Percentiles rank a stretch among this genome's conserved stretches.
These are phyloP conservation scores for Metschnikowia shivogae DNA, from an alignment of 805 yeast species.

Conservation along the genomic window DNA sequence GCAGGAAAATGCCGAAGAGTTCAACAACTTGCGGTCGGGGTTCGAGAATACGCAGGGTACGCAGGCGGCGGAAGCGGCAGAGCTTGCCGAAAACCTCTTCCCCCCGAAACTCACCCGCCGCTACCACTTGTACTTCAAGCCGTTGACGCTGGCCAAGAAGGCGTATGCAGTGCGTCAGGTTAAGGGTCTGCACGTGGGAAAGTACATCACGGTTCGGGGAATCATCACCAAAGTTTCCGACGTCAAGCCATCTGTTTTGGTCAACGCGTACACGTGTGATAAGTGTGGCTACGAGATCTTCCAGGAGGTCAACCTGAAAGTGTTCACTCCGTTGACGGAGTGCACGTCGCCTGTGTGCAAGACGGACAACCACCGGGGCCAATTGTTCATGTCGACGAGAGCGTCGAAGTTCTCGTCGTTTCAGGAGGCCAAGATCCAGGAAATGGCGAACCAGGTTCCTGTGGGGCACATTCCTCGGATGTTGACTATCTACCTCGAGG, in stretches of 20 bases:
- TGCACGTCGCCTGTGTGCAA: slow-evolving; percentile 81
- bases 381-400: slow-evolving; percentile 85
- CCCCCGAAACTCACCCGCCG: slow-evolving; percentile 87
- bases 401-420: slow-evolving; percentile 94
- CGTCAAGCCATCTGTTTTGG: slow-evolving; percentile 87
- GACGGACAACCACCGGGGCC: slow-evolving; percentile 79
- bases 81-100: slow-evolving; percentile 49
- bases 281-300: slow-evolving; percentile 95
- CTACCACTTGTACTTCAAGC: slow-evolving; percentile 82
- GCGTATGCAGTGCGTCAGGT: slow-evolving; percentile 87
- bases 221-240: slow-evolving; percentile 94
- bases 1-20: slow-evolving; percentile 63
- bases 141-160: slow-evolving; percentile 51
- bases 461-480: slow-evolving; percentile 96
- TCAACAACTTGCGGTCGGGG: slow-evolving; percentile 39
- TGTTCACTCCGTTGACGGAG: slow-evolving; percentile 82
- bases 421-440: slow-evolving; percentile 95
- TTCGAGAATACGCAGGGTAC: slow-evolving; percentile 24
- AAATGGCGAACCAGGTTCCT: slow-evolving; percentile 93
- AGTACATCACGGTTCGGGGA: slow-evolving; percentile 85
- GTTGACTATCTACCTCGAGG: slow-evolving; percentile 82
- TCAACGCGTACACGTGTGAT: slow-evolving; percentile 95
- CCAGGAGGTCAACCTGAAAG: slow-evolving; percentile 84
- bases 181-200: slow-evolving; percentile 78
- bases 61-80: slow-evolving; percentile 14